Conservation (phyloP, 495 filamentous ascomycete species). For the Talaromyces proteolyticus region DNA sequence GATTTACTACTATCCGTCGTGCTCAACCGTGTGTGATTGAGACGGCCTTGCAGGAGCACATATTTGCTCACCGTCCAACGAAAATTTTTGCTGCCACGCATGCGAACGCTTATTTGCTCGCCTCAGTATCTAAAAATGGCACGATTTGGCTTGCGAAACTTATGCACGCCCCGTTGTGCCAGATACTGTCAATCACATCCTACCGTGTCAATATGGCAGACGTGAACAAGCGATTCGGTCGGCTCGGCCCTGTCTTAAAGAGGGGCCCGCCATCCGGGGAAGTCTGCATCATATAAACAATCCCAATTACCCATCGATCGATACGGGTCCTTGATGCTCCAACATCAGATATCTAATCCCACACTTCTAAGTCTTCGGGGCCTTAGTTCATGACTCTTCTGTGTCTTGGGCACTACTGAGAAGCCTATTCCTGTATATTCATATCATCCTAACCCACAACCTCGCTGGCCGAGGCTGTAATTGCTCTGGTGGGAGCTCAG, state of each 20-base stretch:
- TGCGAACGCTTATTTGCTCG: background rate
- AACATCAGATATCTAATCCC: too few species aligned
- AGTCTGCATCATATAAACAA: constrained; percentile 2
- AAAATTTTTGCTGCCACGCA: background rate
- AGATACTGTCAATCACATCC: constrained; percentile 3
- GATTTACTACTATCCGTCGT: too few species aligned
- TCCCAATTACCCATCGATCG: background rate
- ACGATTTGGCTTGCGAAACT: too few species aligned
- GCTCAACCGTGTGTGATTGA: too few species aligned
- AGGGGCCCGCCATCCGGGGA: constrained; percentile 2
- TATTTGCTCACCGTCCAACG: background rate
- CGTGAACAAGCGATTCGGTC: too few species aligned
- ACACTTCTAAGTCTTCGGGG: too few species aligned
- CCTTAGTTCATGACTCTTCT: too few species aligned
- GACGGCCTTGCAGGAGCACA: too few species aligned
- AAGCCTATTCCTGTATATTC: too few species aligned
- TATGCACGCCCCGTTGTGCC: background rate
- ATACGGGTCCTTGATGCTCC: too few species aligned
- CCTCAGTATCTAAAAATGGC: constrained; percentile 8
- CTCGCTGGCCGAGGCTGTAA: constrained; percentile 2
- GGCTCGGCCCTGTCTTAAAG: background rate
- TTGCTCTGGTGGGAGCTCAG: background rate
- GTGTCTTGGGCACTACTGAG: too few species aligned
- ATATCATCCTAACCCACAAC: background rate
- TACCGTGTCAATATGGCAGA: constrained; percentile 1